These are phyloP conservation scores for Oxyria digyna DNA, from an alignment of 148 eudicot genomes.

Conservation along the genomic window DNA sequence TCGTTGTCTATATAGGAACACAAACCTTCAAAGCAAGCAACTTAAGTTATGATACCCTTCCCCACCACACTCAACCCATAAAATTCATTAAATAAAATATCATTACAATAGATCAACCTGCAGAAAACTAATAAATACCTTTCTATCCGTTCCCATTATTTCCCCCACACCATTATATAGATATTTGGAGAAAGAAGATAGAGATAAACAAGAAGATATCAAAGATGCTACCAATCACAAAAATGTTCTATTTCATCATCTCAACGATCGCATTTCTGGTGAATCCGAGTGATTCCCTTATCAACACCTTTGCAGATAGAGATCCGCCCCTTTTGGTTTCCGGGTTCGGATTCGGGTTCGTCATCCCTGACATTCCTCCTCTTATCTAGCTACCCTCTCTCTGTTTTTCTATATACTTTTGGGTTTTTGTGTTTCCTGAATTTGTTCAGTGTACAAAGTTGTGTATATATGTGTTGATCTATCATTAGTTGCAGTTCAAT, in stretches of 20 bases:
- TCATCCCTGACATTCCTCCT: not conserved
- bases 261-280: not conserved
- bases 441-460: too few relatives aligned
- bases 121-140: not conserved
- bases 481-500: too few relatives aligned
- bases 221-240: not conserved
- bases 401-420: too few relatives aligned
- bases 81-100: too few relatives aligned
- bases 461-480: too few relatives aligned
- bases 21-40: slow-evolving; percentile 3
- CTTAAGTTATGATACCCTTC: not conserved
- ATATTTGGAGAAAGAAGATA: not conserved
- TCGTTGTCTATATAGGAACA: not conserved
- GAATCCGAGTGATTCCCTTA: not conserved
- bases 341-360: slow-evolving; percentile 3
- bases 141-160: not conserved
- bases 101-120: too few relatives aligned
- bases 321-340: slow-evolving; percentile 1
- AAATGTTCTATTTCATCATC: not conserved
- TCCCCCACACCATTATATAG: not conserved
- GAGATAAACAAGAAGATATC: not conserved
- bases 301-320: not conserved
- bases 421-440: too few relatives aligned
- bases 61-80: not conserved
- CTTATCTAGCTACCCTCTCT: not conserved